A percentile compares a stretch with the other conserved stretches of the same genome.
These are phyloP conservation scores for Mycocentrospora acerina DNA, from an alignment of 2,329 filamentous ascomycete genomes.

Conservation along the genomic window DNA sequence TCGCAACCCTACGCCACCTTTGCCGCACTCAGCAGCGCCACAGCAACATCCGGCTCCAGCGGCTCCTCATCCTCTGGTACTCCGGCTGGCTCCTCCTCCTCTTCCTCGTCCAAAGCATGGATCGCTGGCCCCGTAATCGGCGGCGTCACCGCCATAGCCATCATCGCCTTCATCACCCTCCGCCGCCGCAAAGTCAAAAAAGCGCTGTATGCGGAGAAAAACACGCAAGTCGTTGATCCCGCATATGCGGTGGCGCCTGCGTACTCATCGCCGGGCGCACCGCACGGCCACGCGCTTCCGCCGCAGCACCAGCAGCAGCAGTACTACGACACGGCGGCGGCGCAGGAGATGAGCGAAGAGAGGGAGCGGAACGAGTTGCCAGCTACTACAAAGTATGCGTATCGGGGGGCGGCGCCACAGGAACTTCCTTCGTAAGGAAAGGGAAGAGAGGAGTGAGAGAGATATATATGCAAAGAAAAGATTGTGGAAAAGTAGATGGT, in stretches of 20 bases:
- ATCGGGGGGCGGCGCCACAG: conserved; percentile 5
- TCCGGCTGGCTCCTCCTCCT: background rate
- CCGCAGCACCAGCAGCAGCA: background rate
- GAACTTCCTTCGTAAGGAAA: conserved; percentile 10
- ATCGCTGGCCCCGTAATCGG: conserved; percentile 32
- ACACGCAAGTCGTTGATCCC: background rate
- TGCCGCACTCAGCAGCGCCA: conserved; percentile 15
- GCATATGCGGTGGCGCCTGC: conserved; percentile 8
- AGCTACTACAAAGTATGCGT: conserved; percentile 18
- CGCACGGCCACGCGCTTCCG: background rate
- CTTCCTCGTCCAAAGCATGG: conserved; percentile 24
- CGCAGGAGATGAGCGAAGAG: conserved; percentile 6
- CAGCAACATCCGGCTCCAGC: conserved; percentile 5
- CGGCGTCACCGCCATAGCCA: conserved; percentile 14
- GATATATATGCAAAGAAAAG: background rate
- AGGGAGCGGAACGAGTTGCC: conserved; percentile 14
- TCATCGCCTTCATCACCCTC: conserved; percentile 17
- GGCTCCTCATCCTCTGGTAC: conserved; percentile 2
- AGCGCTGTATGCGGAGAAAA: conserved; percentile 7
- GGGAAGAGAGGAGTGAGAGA: background rate
- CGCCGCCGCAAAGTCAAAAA: conserved; percentile 9
- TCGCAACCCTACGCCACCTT: conserved; percentile 22
- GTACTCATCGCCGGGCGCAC: conserved; percentile 1
- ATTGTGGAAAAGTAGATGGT: background rate
- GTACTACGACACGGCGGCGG: conserved; percentile 3